A percentile compares a stretch with the other conserved stretches of the same genome.
These are phyloP conservation scores for Cicer judaicum DNA, from an alignment of 306 rosid species.

Conservation along the genomic window DNA sequence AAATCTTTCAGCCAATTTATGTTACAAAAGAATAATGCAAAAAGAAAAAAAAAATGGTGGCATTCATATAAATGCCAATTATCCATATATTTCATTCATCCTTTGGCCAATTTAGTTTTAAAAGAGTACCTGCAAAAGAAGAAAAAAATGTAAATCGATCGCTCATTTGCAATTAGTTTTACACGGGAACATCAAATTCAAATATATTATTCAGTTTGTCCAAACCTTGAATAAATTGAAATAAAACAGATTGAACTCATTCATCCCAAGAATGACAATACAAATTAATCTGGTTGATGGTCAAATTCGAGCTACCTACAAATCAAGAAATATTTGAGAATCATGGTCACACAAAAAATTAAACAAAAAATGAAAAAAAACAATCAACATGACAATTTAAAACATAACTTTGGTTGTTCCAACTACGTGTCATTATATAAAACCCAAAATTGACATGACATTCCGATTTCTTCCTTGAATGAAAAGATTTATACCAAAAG, in stretches of 20 bases:
- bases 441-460: constrained; percentile 9
- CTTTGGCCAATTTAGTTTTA: constrained; percentile 38
- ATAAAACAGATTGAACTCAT: constrained; percentile 37
- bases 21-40: background rate
- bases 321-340: constrained; percentile 41
- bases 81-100: constrained; percentile 46
- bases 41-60: background rate
- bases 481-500: constrained; percentile 18
- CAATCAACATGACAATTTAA: background rate
- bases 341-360: constrained; percentile 19
- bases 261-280: constrained; percentile 38
- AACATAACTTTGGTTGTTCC: background rate
- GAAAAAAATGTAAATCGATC: constrained; percentile 43
- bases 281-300: constrained; percentile 29
- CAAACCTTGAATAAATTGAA: constrained; percentile 45
- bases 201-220: constrained; percentile 24
- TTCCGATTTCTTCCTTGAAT: constrained; percentile 7
- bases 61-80: constrained; percentile 34
- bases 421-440: background rate
- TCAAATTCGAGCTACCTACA: constrained; percentile 47
- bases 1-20: background rate
- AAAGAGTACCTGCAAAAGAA: constrained; percentile 58
- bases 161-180: constrained; percentile 37
- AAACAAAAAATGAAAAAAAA: constrained; percentile 7
- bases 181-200: constrained; percentile 33